Base-by-base conservation (phyloP, 2,329 filamentous ascomycete species). In the Alternaria ethzedia region DNA sequence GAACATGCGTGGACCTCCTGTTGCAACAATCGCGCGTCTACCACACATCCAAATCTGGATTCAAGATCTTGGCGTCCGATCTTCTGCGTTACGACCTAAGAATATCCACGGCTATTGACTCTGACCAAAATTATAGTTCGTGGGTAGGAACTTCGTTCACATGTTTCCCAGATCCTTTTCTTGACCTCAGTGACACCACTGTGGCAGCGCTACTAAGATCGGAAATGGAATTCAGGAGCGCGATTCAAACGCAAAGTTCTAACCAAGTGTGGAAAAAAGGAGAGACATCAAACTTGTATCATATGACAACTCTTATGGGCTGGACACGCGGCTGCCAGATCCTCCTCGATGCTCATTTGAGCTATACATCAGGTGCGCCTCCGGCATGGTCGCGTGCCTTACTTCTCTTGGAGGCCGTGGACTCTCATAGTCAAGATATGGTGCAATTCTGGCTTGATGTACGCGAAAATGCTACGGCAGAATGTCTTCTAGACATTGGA, bases 21-120 rank as follows among this genome's bases (percentile, higher is more conserved):
- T 21, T 44, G n/a, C 9, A 2, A 1, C 0, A 0, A 12, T 5
- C 9, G 9, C 3, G 15, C 17, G 0, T 13, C 17, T 5, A 44
- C 0, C 5, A 2, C 17, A 2, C 17, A 6, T 17, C n/a, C 11
- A 11, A 21, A 11, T 6, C 2, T 12, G 4, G 4, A 45, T 6
- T 4, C 4, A 20, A 20, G 43, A 11, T 20, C 4, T 6, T 46
- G 23, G 44, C 3, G 10, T 15, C 13, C 21, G 44, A 46, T 25
- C 44, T 46, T 15, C 21, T 46, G 21, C 21, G 8, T 21, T 20
- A 46, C n/a, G 44, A 15, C 12, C 12, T 46, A 5, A 46, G 7
- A 9, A 25, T 46, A 46, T 46, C 44, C 5, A 6, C 44, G n/a
- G 12, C 10, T 3, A n/a, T 6, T 8, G 6, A 46, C 11, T 4